Evolutionary conservation across 1,284 basidiomycete genomes (phyloP), one percentile per base, ranked within the genome.

Genomic region (Trametes hirsuta): DNA sequence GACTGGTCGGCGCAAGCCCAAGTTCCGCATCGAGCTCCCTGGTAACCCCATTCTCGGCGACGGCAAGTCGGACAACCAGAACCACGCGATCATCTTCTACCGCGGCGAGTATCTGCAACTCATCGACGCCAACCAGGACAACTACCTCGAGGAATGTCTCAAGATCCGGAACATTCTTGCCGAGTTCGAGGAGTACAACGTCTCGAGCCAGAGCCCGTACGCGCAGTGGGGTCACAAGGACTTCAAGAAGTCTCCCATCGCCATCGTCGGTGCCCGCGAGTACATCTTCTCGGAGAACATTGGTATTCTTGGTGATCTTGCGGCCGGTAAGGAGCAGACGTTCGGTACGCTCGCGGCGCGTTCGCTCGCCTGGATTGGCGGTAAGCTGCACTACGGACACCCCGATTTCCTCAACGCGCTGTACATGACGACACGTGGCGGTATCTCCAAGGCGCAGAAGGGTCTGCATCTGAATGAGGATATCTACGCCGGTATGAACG

Each of bases 231-330:
- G 91, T 62, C 85, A 90, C 71, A 87, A 91, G 74, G 93, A 97
- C 69, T 95, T 96, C 82, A 86, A 85, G 74, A 88, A 88, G 68
- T 78, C 91, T 51, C 97, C 97, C 15, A 94, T 99, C 37, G 97
- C 97, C 18, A 99, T 99, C 70, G 91, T 99, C 64, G 97, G 97
- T 76, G 95, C 97, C 21, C 89, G 97, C 77, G 97, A 99, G 82
- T 99, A 99, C 78, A 98, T 99, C 76, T 99, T 99, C 82, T 99
- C 97, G 52, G 97, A 99, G 81, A 98, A 98, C 77, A 99, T 99
- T 68, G 97, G 97, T 86, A 97, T 99, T 70, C 84, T 99, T 50
- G 97, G 97, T 77, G 97, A 99, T 77, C 86, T 99, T 53, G 97
- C 97, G 50, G 97, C 97, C 65, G 97, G 97, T 35, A 99, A 99